Evolutionary conservation across 306 rosid genomes (phyloP).

Genomic region (Rosa persica): DNA sequence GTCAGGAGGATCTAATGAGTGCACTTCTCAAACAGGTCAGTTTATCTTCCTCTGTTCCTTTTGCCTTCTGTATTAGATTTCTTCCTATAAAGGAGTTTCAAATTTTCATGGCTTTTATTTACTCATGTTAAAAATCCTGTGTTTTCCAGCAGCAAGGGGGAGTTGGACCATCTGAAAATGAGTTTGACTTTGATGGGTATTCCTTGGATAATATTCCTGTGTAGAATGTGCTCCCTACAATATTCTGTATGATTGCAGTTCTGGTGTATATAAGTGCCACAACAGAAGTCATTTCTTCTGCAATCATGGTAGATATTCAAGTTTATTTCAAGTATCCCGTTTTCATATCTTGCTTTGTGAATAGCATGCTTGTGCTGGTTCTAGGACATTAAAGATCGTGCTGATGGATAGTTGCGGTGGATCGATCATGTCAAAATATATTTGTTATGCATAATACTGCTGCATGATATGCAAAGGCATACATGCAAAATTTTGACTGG

Average conservation of each 20-base stretch:
- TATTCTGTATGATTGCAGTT: constrained; percentile 43
- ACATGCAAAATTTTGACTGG: constrained; percentile 59
- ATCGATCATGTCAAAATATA: constrained; percentile 26
- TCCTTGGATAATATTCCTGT: constrained; percentile 81
- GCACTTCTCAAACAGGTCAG: constrained; percentile 88
- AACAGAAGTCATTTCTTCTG: constrained; percentile 43
- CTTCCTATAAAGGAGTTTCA: neutral
- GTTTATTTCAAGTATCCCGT: constrained; percentile 27
- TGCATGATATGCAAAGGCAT: constrained; percentile 55
- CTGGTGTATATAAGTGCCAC: constrained; percentile 65
- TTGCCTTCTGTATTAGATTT: neutral
- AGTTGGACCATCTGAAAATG: constrained; percentile 58
- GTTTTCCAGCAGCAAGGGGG: constrained; percentile 73
- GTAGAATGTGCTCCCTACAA: constrained; percentile 39
- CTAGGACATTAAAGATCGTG: constrained; percentile 34
- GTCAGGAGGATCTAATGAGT: constrained; percentile 94
- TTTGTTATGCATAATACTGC: constrained; percentile 19
- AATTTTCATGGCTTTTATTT: neutral
- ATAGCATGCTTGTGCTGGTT: constrained; percentile 35
- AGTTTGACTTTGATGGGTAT: constrained; percentile 85
- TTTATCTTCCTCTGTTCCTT: constrained; percentile 19
- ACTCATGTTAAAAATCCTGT: neutral
- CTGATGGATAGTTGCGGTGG: constrained; percentile 26
- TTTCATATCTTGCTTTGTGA: constrained; percentile 35
- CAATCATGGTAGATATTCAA: constrained; percentile 38